These are phyloP conservation scores for Tribonema minus DNA, from an alignment of 108 stramenopile genomes.

Conservation along the genomic window DNA sequence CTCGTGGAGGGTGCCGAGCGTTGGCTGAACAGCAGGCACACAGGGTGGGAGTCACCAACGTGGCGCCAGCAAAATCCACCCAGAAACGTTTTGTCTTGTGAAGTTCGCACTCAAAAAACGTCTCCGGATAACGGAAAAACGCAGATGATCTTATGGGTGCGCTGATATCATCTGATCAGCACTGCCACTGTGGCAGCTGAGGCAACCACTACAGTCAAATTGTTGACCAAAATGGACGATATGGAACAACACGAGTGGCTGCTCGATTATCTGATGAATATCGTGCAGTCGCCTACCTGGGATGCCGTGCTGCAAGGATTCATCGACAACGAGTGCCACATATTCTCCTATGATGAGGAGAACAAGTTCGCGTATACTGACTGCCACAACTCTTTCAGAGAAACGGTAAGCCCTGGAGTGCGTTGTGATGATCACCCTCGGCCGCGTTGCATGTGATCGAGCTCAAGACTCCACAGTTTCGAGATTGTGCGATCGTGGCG, in stretches of 20 bases:
- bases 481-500: slow-evolving; percentile 11
- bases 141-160: no score
- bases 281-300: slow-evolving; percentile 55
- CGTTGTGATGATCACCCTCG: neutral
- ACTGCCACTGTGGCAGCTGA: no score
- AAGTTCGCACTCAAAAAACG: no score
- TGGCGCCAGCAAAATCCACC: no score
- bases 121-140: no score
- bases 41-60: no score
- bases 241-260: slow-evolving; percentile 50
- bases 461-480: neutral
- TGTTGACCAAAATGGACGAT: slow-evolving; percentile 24
- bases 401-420: slow-evolving; percentile 8
- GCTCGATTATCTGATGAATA: slow-evolving; percentile 55
- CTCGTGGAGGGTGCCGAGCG: no score
- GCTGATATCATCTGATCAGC: no score
- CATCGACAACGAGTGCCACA: slow-evolving; percentile 56
- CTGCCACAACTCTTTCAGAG: slow-evolving; percentile 45
- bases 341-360: slow-evolving; percentile 61
- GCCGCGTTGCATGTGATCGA: neutral
- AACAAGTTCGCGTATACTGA: slow-evolving; percentile 57
- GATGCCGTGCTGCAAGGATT: slow-evolving; percentile 51
- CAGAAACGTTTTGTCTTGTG: no score
- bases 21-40: no score
- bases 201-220: no score